Evolutionary conservation across 768 basidiomycete genomes (phyloP), one percentile per base, ranked within the genome.

Genomic region (Vararia minispora): DNA sequence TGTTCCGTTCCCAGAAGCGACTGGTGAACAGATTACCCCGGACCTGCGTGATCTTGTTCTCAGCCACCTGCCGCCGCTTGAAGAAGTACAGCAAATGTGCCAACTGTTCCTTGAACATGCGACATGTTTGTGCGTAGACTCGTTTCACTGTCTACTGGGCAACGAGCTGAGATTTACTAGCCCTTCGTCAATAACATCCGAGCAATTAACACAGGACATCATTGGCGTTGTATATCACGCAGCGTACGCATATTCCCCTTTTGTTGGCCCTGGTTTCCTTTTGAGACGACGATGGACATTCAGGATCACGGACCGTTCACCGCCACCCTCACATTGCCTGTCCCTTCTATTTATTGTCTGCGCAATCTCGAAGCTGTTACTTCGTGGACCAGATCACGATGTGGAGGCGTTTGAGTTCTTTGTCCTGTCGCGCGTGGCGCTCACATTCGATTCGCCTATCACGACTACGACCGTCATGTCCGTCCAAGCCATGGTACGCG

Each of bases 341-440:
- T 64, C 79, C 0, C 63, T 85, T 20, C 62, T 86, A 14, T 81
- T 77, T 51, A 67, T 69, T 29, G 54, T 84, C 10, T 75, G 87
- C 44, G 72, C 80, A 5, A 64, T 86, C 18, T 81, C 71, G 0
- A 58, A 67, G 0, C 60, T 82, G n/a, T 75, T 81, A 45, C 77
- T 81, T 49, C 62, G 66, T 33, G 52, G 56, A 6, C 65, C 66
- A 1, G 60, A 74, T 27, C 71, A 68, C 47, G 62, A 69, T 5
- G 51, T 66, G 11, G 68, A 75, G 38, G 70, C 79, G 6, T 63
- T 73, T 27, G 75, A 79, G 35, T 85, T 75, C 49, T 76, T 74
- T 46, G 58, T 74, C 34, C 57, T 85, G 6, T 63, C 79, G 3
- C 66, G 72, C 1, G 65, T 72, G 2, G 58, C 72, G 2, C 53